Base-by-base conservation (phyloP, 805 yeast genomes). In the Teunomyces tritomae region DNA sequence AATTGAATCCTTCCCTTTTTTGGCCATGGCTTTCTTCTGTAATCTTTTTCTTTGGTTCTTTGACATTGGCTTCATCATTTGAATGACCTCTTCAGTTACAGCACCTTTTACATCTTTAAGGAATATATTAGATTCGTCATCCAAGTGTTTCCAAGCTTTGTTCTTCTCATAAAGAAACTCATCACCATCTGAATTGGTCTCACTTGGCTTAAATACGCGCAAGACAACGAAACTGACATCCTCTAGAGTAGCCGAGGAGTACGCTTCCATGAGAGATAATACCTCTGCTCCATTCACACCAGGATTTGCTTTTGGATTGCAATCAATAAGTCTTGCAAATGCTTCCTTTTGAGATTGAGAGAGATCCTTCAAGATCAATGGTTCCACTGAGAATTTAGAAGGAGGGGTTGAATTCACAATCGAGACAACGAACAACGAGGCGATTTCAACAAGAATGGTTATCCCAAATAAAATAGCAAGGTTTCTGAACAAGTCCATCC, bases 211-310 rank as follows among this genome's bases (percentile, higher is more conserved):
- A 20, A 9, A 40, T 10, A 40, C 43, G 9, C 43, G 30, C 34
- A 40, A 40, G 8, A 27, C 32, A 11, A n/a, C 9, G 33, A 27
- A 40, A 10, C 16, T 28, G 8, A 40, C 34, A n/a, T 24, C 34
- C 16, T 40, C 43, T 16, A 40, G 16, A 5, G 16, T 28, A 3
- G 34, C 26, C 27, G 34, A 10, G 11, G 24, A 28, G 27, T 40
- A 40, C 6, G 32, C 34, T 28, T 40, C 43, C 43, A 40, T 40
- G 32, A 40, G 34, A n/a, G 43, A 40, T 20, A 40, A 28, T 9
- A 40, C 34, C 28, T 40, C 34, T 10, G 26, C 35, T 9, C 43
- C 43, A 28, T 8, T 27, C 8, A 40, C 24, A 9, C 43, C 43
- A n/a, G 43, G 34, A 40, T 40, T 40, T 14, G 26, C 30, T 28